Percentiles rank a stretch among this genome's conserved stretches.
phyloP scores from a whole-genome alignment of 1,284 basidiomycete species.

The Boletus holoroseus region DNA sequence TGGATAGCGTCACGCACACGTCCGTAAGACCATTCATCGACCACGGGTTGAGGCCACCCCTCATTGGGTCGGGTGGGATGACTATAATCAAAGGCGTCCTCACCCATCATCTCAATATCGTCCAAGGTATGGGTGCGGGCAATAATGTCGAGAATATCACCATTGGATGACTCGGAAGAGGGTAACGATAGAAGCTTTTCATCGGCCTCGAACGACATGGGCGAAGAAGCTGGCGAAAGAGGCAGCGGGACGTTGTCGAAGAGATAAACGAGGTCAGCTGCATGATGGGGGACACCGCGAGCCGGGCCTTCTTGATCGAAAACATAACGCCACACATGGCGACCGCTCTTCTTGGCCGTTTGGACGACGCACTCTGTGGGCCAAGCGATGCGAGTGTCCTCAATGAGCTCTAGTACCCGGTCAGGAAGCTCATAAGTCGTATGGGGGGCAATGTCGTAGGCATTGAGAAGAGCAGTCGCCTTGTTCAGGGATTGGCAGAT shows the following conservation, averaged over 20 bases:
- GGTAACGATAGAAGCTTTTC: slow-evolving; percentile 29
- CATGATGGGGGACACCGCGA: slow-evolving; percentile 58
- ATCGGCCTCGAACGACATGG: slow-evolving; percentile 38
- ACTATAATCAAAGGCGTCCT: slow-evolving; percentile 22
- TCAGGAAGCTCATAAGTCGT: slow-evolving; percentile 62
- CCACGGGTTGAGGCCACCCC: slow-evolving; percentile 49
- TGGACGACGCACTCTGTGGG: slow-evolving; percentile 59
- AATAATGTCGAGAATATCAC: slow-evolving; percentile 30
- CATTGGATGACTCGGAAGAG: slow-evolving; percentile 31
- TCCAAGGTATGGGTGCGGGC: slow-evolving; percentile 24
- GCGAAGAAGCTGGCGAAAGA: slow-evolving; percentile 32
- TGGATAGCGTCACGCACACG: slow-evolving; percentile 66
- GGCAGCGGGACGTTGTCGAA: slow-evolving; percentile 64
- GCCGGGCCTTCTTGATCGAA: slow-evolving; percentile 73
- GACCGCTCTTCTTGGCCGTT: slow-evolving; percentile 44
- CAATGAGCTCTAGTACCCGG: slow-evolving; percentile 61
- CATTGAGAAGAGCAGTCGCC: slow-evolving; percentile 53
- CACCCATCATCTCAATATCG: slow-evolving; percentile 30
- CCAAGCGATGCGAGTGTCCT: slow-evolving; percentile 69
- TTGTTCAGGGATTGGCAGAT: slow-evolving; percentile 63
- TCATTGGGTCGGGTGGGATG: slow-evolving; percentile 24
- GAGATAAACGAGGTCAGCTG: slow-evolving; percentile 64
- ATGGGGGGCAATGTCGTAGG: slow-evolving; percentile 61
- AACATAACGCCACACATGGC: slow-evolving; percentile 66
- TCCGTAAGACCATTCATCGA: slow-evolving; percentile 58